Conservation (phyloP, 2,329 filamentous ascomycete genomes). For the Phyllosticta citribraziliensis region DNA sequence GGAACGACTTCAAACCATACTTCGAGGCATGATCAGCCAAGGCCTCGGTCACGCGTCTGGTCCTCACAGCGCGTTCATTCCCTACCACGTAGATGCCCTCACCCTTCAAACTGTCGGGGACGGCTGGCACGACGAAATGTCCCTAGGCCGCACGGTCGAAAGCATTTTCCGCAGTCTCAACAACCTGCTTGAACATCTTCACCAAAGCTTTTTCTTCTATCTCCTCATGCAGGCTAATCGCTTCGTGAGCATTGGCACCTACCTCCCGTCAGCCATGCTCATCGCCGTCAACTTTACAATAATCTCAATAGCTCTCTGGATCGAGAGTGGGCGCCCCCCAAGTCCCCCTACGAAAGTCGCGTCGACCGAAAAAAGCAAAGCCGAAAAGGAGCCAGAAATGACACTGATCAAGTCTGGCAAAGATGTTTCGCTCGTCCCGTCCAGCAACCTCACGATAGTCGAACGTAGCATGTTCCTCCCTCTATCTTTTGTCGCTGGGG, state of each 20-base stretch:
- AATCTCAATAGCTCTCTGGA: constrained; percentile 89
- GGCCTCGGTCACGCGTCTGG: constrained; percentile 81
- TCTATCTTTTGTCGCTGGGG: constrained; percentile 58
- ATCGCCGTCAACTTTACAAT: constrained; percentile 92
- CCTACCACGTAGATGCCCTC: constrained; percentile 93
- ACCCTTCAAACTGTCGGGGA: constrained; percentile 83
- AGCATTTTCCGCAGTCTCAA: constrained; percentile 89
- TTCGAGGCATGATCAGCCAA: constrained; percentile 87
- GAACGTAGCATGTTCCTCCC: constrained; percentile 65
- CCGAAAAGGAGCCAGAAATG: constrained; percentile 23
- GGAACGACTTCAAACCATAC: constrained; percentile 76
- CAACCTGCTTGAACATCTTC: constrained; percentile 90
- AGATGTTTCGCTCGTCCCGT: constrained; percentile 29
- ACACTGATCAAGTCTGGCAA: constrained; percentile 27
- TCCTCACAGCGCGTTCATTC: constrained; percentile 90
- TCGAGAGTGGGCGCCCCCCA: constrained; percentile 57
- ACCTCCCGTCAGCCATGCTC: constrained; percentile 94
- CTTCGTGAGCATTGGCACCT: constrained; percentile 97
- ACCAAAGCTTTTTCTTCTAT: constrained; percentile 99
- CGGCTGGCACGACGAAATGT: constrained; percentile 98
- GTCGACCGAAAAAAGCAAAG: constrained; percentile 28
- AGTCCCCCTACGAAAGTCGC: constrained; percentile 17
- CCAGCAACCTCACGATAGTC: constrained; percentile 27
- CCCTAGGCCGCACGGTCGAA: constrained; percentile 79
- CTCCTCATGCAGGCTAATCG: constrained; percentile 81